Base-by-base conservation (phyloP, 2,329 filamentous ascomycete genomes). In the Knufia fluminis region DNA sequence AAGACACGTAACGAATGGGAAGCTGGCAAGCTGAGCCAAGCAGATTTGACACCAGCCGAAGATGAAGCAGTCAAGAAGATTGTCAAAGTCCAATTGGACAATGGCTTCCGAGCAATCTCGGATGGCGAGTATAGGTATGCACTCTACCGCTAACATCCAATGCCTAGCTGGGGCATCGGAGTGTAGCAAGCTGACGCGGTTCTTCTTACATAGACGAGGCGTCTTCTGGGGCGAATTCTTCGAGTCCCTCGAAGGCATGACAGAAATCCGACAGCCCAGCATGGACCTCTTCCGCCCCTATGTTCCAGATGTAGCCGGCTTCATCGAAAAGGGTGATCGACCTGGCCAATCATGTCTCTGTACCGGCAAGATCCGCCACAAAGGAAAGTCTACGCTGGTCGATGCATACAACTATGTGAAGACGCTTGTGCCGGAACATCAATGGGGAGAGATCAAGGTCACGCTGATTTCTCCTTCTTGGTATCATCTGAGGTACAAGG, bases 31-130 rank as follows among this genome's bases (percentile, higher is more conserved):
- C 63, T 74, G 36, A 67, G 71, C 6, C 62, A 71, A 44, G 69
- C 76, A n/a, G 74, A 82, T 52, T 74, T 89, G 8, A 69, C 69
- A 1, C 70, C 72, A 1, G 66, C 83, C 20, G 85, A 90, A 66
- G 77, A 82, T 60, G 74, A 77, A 56, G 76, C 82, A 48, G 80
- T 87, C 60, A 73, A 75, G 47, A 73, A 82, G 41, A 76, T 85
- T 44, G 81, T 86, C 22, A 71, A 78, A 60, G 72, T 78, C 56
- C 84, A 88, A 68, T 69, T 77, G 55, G 69, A 79, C 52, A 71
- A 82, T 46, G 78, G 80, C 22, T 75, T 85, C 50, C 74, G 76
- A 17, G 76, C 77, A 14, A 70, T 86, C 46, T 82, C 80, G 3
- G 83, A 83, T 51, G 84, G 84, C 60, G 84, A 87, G 66, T 87